A percentile compares a stretch with the other conserved stretches of the same genome.
Evolutionary conservation across 148 eudicot genomes (phyloP).

Genomic region (Fagopyrum esculentum): DNA sequence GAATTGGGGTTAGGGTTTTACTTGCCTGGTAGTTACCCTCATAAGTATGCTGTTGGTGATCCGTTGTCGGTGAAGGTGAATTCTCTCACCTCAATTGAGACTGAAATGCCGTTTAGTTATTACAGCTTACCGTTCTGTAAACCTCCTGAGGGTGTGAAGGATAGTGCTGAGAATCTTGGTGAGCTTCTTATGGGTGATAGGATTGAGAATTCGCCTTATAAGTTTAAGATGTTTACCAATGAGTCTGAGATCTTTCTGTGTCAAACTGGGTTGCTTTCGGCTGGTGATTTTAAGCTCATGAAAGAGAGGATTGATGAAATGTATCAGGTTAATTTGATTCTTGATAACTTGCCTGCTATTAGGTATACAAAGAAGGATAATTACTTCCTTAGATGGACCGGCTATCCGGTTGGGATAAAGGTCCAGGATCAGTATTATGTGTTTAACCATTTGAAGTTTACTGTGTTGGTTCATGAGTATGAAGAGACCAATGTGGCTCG

Average conservation of each 20-base stretch:
- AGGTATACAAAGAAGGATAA: conserved; percentile 21
- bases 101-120: conserved; percentile 32
- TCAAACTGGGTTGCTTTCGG: conserved; percentile 17
- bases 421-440: conserved; percentile 22
- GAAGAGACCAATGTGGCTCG: conserved; percentile 33
- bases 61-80: conserved; percentile 25
- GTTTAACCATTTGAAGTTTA: conserved; percentile 29
- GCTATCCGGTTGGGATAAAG: conserved; percentile 28
- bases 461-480: conserved; percentile 30
- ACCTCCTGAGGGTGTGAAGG: conserved; percentile 30
- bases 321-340: conserved; percentile 32
- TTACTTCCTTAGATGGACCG: conserved; percentile 25
- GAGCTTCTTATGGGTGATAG: conserved; percentile 37
- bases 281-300: conserved; percentile 21
- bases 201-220: conserved; percentile 32
- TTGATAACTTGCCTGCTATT: conserved; percentile 32
- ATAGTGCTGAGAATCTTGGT: conserved; percentile 32
- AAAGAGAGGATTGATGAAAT: conserved; percentile 33
- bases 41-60: conserved; percentile 20
- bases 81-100: conserved; percentile 32
- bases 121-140: conserved; percentile 31
- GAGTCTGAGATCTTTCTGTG: conserved; percentile 26
- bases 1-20: conserved; percentile 25
- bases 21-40: conserved; percentile 32
- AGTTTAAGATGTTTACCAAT: conserved; percentile 25